phyloP scores from a whole-genome alignment of 163 green algal genomes.

The Scenedesmus sp. region DNA sequence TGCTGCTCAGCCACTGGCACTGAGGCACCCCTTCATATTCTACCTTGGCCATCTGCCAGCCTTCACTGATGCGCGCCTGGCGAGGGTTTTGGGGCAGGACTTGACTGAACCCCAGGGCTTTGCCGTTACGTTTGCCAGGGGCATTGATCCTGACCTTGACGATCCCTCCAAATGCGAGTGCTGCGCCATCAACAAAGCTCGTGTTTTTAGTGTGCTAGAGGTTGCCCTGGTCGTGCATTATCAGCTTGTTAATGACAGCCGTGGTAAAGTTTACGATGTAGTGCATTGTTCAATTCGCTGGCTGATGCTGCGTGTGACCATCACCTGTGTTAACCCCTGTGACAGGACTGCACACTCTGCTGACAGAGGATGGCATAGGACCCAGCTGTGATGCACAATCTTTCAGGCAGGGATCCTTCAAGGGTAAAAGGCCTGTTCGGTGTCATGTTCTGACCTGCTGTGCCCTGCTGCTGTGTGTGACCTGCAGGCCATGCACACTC shows the following conservation, averaged over 20 bases:
- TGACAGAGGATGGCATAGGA: too few species aligned
- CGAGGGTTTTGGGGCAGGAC: constrained; percentile 4
- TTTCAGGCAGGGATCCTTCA: too few species aligned
- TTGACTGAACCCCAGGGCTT: constrained; percentile 16
- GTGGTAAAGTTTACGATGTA: too few species aligned
- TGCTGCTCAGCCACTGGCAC: not conserved
- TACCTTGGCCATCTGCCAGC: constrained; percentile 41
- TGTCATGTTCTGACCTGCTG: not conserved
- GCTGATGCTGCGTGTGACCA: too few species aligned
- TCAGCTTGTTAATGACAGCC: too few species aligned
- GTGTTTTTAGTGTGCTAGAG: too few species aligned
- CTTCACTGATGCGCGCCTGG: constrained; percentile 32
- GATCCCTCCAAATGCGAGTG: constrained; percentile 37
- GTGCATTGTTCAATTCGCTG: too few species aligned
- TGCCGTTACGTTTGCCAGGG: constrained; percentile 34
- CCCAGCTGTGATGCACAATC: too few species aligned
- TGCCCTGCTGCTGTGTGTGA: not conserved
- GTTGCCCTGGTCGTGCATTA: too few species aligned
- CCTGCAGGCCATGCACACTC: constrained; percentile 33
- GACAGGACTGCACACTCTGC: too few species aligned
- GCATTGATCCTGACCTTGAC: constrained; percentile 42
- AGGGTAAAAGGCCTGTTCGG: too few species aligned
- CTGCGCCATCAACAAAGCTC: not conserved
- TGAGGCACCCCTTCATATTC: constrained; percentile 37
- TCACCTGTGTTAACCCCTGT: too few species aligned